Percentiles rank a stretch among this genome's conserved stretches.
phyloP scores from a whole-genome alignment of 768 basidiomycete species.

The Tulasnella sp. region DNA sequence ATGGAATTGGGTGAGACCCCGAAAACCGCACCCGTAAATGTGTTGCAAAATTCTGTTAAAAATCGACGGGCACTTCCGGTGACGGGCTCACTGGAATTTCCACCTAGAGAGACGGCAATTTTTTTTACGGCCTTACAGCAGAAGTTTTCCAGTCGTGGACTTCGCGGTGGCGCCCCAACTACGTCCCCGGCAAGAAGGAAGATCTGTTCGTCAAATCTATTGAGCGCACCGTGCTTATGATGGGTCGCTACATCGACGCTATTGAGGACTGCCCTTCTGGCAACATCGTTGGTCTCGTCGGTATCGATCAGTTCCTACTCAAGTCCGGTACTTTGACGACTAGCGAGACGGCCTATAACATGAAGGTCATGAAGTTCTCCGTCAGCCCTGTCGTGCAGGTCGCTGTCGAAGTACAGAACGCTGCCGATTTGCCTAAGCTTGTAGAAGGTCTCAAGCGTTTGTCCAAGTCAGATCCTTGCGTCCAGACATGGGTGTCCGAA shows the following conservation, averaged over 20 bases:
- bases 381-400: slow-evolving; percentile 99
- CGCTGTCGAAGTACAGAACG: slow-evolving; percentile 99
- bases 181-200: slow-evolving; percentile 96
- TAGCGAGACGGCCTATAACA: slow-evolving; percentile 99
- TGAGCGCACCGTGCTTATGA: slow-evolving; percentile 99
- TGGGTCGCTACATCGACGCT: slow-evolving; percentile 98
- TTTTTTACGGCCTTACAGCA: too few species aligned
- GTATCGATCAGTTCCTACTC: slow-evolving; percentile 99
- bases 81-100: too few species aligned
- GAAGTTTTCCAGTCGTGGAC: too few species aligned
- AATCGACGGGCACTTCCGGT: too few species aligned
- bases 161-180: too few species aligned
- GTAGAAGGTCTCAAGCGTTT: slow-evolving; percentile 99
- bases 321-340: slow-evolving; percentile 98
- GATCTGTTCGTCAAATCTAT: slow-evolving; percentile 97
- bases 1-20: too few species aligned
- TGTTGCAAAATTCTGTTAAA: too few species aligned
- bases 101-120: too few species aligned
- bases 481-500: slow-evolving; percentile 88
- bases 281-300: slow-evolving; percentile 98
- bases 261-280: slow-evolving; percentile 99
- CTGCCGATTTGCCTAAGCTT: slow-evolving; percentile 96
- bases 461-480: slow-evolving; percentile 99
- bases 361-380: slow-evolving; percentile 99
- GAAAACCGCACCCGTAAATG: too few species aligned